Percentiles rank a stretch among this genome's conserved stretches.
phyloP scores from a whole-genome alignment of 176 grass and related monocot species.

The Oryza longistaminata region DNA sequence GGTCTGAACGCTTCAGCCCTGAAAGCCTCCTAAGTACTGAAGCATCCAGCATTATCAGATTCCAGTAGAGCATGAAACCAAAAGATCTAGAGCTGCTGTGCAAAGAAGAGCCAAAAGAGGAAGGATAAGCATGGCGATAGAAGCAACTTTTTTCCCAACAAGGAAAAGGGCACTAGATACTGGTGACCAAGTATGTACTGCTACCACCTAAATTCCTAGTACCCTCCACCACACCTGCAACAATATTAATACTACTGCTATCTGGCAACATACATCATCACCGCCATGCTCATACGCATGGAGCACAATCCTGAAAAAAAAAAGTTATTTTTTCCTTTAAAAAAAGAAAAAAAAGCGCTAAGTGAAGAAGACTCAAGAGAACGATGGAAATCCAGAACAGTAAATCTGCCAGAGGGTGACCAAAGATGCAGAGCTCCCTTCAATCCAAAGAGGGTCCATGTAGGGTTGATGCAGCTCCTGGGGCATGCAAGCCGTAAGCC shows the following conservation, averaged over 20 bases:
- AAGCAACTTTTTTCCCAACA: slow-evolving; percentile 16
- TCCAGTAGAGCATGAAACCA: not conserved
- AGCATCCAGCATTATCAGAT: not conserved
- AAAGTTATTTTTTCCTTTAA: not conserved
- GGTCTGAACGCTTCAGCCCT: not conserved
- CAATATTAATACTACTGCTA: not conserved
- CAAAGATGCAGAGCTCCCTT: slow-evolving; percentile 51
- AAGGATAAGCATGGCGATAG: slow-evolving; percentile 10
- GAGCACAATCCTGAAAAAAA: not conserved
- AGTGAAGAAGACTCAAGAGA: not conserved
- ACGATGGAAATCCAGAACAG: not conserved
- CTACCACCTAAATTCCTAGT: not conserved
- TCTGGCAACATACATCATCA: not conserved
- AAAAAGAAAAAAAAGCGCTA: not conserved
- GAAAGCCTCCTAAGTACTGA: not conserved
- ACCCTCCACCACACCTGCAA: not conserved
- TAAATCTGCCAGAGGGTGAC: not conserved
- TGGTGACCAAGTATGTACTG: not conserved
- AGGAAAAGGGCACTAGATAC: slow-evolving; percentile 21
- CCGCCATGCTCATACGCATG: not conserved
- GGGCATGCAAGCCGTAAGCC: slow-evolving; percentile 50
- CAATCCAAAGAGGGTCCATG: slow-evolving; percentile 53
- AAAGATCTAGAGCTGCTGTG: not conserved
- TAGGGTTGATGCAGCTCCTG: slow-evolving; percentile 45
- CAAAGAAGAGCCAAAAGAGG: not conserved